Base-by-base conservation (phyloP, 257 asterid species). In the Marsdenia floribunda region DNA sequence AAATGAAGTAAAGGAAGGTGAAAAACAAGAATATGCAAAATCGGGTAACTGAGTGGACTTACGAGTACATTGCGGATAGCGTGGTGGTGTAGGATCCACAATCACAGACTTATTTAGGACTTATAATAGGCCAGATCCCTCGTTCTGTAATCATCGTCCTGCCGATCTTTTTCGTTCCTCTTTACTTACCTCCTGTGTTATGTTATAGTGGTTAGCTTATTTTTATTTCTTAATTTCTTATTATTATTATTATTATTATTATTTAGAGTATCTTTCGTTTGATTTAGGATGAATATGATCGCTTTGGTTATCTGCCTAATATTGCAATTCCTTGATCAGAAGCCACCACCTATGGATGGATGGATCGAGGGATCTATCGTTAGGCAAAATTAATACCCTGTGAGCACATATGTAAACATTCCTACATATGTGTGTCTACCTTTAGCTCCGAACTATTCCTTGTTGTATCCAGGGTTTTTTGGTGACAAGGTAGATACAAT, bases 401-500 rank as follows among this genome's bases (percentile, higher is more conserved):
- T 19, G 59, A 52, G n/a, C 67, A 24, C 72, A 58, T 76, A 55
- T 70, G 58, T 78, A 26, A 29, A 3, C 15, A 74, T 80, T 78
- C 82, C 78, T 85, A 75, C 72, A 70, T 79, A 33, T 79, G 65
- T 82, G 80, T 72, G 67, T 76, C 81, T 76, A 3, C 81, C 80
- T 80, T 76, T 76, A 76, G 78, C 81, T 80, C 81, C 76, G 37
- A 73, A 73, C 63, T 47, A 21, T 73, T 53, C 80, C 70, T 38
- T 24, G 11, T 37, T 65, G 18, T 59, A 5, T 42, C 16, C 55
- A 55, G 75, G 85, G 72, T 59, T 58, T 71, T 84, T 70, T 78
- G 88, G 90, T 86, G 83, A 83, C 83, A 38, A 80, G 89, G 84
- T 73, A 78, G 93, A 83, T 80, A 82, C 81, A 85, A 6, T 80